These are phyloP conservation scores for Discostella pseudostelligera DNA, from an alignment of 108 stramenopile genomes.

Conservation along the genomic window DNA sequence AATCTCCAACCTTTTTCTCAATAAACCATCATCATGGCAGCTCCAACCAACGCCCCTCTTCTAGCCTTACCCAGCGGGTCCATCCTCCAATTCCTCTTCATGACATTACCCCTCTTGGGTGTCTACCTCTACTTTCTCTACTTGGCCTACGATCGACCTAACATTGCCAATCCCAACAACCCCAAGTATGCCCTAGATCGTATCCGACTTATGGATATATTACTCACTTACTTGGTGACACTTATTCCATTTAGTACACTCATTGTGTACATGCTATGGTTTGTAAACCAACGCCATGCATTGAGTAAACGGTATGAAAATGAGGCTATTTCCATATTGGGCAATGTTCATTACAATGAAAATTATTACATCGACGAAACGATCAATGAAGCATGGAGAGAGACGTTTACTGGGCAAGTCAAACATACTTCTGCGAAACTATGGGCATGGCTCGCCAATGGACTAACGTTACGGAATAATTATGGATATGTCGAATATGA, in stretches of 20 bases:
- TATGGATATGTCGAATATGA: constrained; percentile 59
- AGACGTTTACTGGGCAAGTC: background rate
- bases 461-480: constrained; percentile 29
- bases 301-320: constrained; percentile 56
- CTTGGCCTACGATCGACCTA: constrained; percentile 47
- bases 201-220: constrained; percentile 60
- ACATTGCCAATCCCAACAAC: constrained; percentile 33
- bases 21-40: too few species aligned
- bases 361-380: constrained; percentile 14
- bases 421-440: background rate
- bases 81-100: constrained; percentile 51
- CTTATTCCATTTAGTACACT: constrained; percentile 47
- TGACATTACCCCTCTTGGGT: constrained; percentile 60
- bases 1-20: too few species aligned
- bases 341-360: constrained; percentile 36
- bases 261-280: constrained; percentile 52
- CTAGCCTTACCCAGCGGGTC: constrained; percentile 45
- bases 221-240: constrained; percentile 48
- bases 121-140: constrained; percentile 69
- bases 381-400: background rate
- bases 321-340: constrained; percentile 40
- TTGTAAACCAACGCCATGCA: constrained; percentile 57
- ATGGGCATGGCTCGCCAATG: constrained; percentile 20
- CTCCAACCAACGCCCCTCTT: constrained; percentile 19
- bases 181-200: constrained; percentile 27